These are phyloP conservation scores for Drosera spatulata DNA, from an alignment of 179 eudicot genomes.

Conservation along the genomic window DNA sequence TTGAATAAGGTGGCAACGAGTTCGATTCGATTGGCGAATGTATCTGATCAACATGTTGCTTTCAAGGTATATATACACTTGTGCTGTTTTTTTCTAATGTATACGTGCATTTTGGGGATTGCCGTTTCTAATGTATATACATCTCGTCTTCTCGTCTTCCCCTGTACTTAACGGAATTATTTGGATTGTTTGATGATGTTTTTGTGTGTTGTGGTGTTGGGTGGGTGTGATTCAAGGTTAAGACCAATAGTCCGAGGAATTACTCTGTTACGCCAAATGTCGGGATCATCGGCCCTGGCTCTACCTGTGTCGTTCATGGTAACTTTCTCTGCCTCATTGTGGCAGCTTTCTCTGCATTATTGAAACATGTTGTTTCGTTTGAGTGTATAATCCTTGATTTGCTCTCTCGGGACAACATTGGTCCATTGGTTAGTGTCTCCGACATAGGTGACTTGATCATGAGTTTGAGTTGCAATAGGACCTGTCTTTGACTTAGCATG, in stretches of 20 bases:
- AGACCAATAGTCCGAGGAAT: constrained; percentile 31
- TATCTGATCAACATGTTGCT: constrained; percentile 22
- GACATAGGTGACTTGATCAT: too few species aligned
- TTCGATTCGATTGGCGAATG: constrained; percentile 26
- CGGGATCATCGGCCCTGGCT: constrained; percentile 30
- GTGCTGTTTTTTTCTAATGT: neutral
- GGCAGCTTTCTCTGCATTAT: neutral
- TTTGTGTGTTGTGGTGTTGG: constrained; percentile 1
- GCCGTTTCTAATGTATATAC: neutral
- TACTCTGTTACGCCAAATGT: constrained; percentile 23
- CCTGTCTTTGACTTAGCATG: too few species aligned
- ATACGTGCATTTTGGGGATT: neutral
- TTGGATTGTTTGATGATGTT: too few species aligned
- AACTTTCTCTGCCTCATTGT: neutral
- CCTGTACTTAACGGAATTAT: too few species aligned
- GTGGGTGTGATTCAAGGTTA: constrained; percentile 17
- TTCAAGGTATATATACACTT: constrained; percentile 20
- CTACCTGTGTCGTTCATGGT: constrained; percentile 31
- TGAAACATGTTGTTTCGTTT: neutral
- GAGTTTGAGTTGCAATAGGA: too few species aligned
- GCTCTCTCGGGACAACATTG: neutral
- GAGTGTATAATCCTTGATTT: neutral
- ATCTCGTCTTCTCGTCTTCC: too few species aligned
- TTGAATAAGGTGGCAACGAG: constrained; percentile 22
- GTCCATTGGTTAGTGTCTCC: too few species aligned